Percentiles rank a stretch among this genome's conserved stretches.
phyloP scores from a whole-genome alignment of 2,329 filamentous ascomycete species.

The Scedosporium boydii region DNA sequence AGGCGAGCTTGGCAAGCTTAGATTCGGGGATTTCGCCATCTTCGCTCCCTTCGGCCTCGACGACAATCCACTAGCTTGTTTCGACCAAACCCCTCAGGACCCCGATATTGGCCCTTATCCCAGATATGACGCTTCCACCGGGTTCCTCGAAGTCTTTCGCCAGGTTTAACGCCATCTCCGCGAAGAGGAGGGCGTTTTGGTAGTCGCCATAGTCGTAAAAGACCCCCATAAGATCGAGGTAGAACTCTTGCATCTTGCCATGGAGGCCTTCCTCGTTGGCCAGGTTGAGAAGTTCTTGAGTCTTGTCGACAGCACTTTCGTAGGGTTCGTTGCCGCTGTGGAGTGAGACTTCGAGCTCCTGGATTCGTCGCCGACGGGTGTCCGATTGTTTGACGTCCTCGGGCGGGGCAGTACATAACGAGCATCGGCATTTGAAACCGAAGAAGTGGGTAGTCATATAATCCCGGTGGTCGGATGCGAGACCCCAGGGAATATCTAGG shows the following conservation, averaged over 20 bases:
- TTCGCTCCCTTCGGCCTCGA: background rate
- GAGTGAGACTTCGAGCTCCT: slow-evolving; percentile 10
- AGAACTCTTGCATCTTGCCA: slow-evolving; percentile 1
- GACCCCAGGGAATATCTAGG: slow-evolving; percentile 17
- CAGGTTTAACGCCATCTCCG: background rate
- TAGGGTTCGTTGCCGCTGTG: background rate
- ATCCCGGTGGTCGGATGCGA: slow-evolving; percentile 15
- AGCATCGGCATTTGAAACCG: slow-evolving; percentile 20
- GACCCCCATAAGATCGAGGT: background rate
- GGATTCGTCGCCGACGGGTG: slow-evolving; percentile 16
- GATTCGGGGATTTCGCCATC: background rate
- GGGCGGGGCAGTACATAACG: slow-evolving; percentile 16
- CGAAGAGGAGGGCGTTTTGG: background rate
- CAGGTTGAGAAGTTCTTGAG: background rate
- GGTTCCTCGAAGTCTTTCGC: background rate
- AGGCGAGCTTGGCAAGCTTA: background rate
- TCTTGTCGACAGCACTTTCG: background rate
- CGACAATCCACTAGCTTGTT: background rate
- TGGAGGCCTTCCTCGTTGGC: background rate
- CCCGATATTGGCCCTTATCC: background rate
- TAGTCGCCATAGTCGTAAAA: slow-evolving; percentile 1
- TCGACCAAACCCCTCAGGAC: background rate
- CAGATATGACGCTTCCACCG: background rate
- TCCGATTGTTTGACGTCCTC: slow-evolving; percentile 20
- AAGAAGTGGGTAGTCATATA: slow-evolving; percentile 13